Evolutionary conservation across 2,329 filamentous ascomycete species (phyloP).

Genomic region (Drechmeria coniospora): DNA sequence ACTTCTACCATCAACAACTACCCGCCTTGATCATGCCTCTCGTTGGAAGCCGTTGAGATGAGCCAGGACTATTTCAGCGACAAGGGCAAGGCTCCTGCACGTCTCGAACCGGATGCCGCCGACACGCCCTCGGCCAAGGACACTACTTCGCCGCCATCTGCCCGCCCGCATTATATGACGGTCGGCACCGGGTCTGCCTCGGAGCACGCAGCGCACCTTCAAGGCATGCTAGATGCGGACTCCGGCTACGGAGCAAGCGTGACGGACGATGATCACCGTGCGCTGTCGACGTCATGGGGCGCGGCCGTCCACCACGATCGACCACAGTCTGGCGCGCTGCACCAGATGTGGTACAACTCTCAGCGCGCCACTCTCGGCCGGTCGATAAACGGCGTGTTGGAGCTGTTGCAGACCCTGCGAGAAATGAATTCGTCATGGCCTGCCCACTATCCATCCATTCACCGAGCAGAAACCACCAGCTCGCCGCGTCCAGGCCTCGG

Average conservation of each 20-base stretch:
- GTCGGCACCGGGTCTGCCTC: conserved; percentile 72
- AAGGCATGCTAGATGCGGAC: conserved; percentile 69
- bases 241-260: conserved; percentile 85
- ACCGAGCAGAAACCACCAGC: conserved; percentile 35
- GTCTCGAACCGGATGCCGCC: conserved; percentile 14
- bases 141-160: conserved; percentile 12
- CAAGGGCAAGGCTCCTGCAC: conserved; percentile 35
- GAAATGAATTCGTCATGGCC: conserved; percentile 87
- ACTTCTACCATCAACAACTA: neutral
- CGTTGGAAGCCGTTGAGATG: conserved; percentile 26
- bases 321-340: conserved; percentile 62
- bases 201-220: conserved; percentile 64
- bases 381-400: conserved; percentile 74
- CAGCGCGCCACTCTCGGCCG: conserved; percentile 78
- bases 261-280: conserved; percentile 41
- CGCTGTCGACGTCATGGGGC: conserved; percentile 18
- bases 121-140: conserved; percentile 14
- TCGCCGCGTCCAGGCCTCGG: conserved; percentile 45
- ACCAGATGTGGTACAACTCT: conserved; percentile 89
- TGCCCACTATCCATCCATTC: conserved; percentile 81
- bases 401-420: conserved; percentile 69
- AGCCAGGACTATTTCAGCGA: conserved; percentile 42
- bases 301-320: conserved; percentile 25
- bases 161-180: conserved; percentile 62
- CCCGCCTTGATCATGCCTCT: conserved; percentile 18